phyloP scores from a whole-genome alignment of 306 rosid genomes.

The Inga leiocalycina region DNA sequence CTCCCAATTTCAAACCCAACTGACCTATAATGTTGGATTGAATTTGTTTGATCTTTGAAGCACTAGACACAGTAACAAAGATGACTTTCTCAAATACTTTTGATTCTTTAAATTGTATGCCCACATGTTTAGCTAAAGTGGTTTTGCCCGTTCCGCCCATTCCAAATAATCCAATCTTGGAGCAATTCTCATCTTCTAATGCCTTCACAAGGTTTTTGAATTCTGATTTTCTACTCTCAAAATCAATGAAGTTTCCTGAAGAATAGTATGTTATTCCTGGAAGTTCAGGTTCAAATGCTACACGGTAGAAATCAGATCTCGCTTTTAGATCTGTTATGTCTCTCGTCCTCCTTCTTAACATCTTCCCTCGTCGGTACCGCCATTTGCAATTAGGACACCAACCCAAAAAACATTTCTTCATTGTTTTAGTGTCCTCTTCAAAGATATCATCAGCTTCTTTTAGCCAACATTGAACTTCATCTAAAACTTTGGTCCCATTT shows the following conservation, averaged over 20 bases:
- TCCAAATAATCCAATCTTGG: not conserved
- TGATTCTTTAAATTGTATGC: not conserved
- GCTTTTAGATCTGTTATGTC: too few species aligned
- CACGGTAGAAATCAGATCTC: not conserved
- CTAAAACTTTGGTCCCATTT: too few species aligned
- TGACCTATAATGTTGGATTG: not conserved
- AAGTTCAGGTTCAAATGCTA: too few species aligned
- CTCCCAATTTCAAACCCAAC: not conserved
- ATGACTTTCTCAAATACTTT: not conserved
- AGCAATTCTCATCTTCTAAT: not conserved
- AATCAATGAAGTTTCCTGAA: not conserved
- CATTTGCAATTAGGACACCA: not conserved
- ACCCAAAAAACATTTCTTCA: not conserved
- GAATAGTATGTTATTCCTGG: not conserved
- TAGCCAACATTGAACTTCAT: too few species aligned
- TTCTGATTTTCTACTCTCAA: not conserved
- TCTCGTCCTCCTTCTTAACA: too few species aligned
- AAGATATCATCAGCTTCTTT: too few species aligned
- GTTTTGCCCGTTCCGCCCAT: not conserved
- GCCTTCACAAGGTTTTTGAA: not conserved
- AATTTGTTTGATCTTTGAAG: not conserved
- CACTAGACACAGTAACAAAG: not conserved
- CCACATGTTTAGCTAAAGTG: not conserved
- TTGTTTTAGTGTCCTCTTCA: not conserved
- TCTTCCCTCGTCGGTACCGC: not conserved